Evolutionary conservation across 2,329 filamentous ascomycete genomes (phyloP), one percentile per base, ranked within the genome.

Genomic region (Karstenula rhodostoma): DNA sequence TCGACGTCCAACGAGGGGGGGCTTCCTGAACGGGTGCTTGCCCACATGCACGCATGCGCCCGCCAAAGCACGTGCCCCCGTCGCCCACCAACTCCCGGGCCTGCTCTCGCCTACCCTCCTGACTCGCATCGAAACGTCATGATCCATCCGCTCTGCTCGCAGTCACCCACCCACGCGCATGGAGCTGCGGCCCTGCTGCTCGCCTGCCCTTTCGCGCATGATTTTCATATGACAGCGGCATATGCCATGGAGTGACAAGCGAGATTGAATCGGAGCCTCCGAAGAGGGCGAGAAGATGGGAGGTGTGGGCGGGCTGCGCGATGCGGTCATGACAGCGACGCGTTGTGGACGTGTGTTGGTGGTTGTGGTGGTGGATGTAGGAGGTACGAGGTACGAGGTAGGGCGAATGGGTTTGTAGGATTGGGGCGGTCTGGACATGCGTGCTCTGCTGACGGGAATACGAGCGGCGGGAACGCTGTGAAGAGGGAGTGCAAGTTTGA

Each of bases 141-240:
- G 35, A 32, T 29, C 37, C 25, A 37, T 50, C 35, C 29, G 27
- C 23, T 29, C n/a, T 25, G 19, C 17, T 17, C 32, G 17, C 46
- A 10, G 33, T 33, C 27, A 23, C 4, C 4, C 33, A 35, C 42
- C 52, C 42, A 47, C 40, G 27, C 52, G 42, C 47, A 46, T 42
- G 44, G n/a, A 50, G 51, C 7, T 42, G 12, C 17, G 17, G 46
- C 55, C 25, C 46, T 13, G 47, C 47, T 42, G 17, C 25, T n/a
- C n/a, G n/a, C n/a, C 51, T 6, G 23, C 13, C 27, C 42, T 17
- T 57, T 25, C 35, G 55, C 35, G 55, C 55, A 51, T 51, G 55
- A 57, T 50, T 51, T 50, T 19, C 55, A 57, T 57, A 57, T n/a
- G 25, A 43, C 46, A 49, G 44, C 55, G 55, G 55, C 55, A 25